A percentile compares a stretch with the other conserved stretches of the same genome.
Evolutionary conservation across 805 yeast species (phyloP).

Genomic region (Spathaspora passalidarum): DNA sequence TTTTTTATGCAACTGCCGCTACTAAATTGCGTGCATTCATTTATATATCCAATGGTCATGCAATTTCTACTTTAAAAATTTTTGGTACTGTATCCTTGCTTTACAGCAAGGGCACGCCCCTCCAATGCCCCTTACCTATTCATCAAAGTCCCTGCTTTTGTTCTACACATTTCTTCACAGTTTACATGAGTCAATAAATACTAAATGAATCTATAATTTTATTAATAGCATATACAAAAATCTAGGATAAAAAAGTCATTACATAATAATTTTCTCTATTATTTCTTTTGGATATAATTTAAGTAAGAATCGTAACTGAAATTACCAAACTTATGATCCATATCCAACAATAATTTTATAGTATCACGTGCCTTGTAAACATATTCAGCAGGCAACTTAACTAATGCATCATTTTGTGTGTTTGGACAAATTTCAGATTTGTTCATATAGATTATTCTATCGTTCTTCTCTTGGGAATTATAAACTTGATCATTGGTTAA

Average conservation of each 20-base stretch:
- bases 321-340: slow-evolving; percentile 58
- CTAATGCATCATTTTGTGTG: slow-evolving; percentile 34
- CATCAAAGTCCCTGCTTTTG: too few relatives aligned
- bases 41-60: too few relatives aligned
- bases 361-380: slow-evolving; percentile 59
- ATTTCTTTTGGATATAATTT: slow-evolving; percentile 26
- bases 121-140: too few relatives aligned
- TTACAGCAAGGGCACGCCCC: too few relatives aligned
- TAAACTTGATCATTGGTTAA: slow-evolving; percentile 45
- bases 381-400: slow-evolving; percentile 41
- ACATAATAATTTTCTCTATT: neutral
- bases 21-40: too few relatives aligned
- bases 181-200: neutral
- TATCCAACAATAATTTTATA: slow-evolving; percentile 57
- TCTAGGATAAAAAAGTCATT: neutral
- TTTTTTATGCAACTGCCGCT: too few relatives aligned
- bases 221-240: neutral
- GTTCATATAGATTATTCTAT: slow-evolving; percentile 36
- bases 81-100: too few relatives aligned
- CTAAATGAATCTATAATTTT: neutral
- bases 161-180: neutral
- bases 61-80: too few relatives aligned
- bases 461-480: slow-evolving; percentile 33
- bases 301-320: slow-evolving; percentile 50
- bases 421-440: slow-evolving; percentile 11